phyloP scores from a whole-genome alignment of 2,329 filamentous ascomycete species.

The Fusarium sp. region DNA sequence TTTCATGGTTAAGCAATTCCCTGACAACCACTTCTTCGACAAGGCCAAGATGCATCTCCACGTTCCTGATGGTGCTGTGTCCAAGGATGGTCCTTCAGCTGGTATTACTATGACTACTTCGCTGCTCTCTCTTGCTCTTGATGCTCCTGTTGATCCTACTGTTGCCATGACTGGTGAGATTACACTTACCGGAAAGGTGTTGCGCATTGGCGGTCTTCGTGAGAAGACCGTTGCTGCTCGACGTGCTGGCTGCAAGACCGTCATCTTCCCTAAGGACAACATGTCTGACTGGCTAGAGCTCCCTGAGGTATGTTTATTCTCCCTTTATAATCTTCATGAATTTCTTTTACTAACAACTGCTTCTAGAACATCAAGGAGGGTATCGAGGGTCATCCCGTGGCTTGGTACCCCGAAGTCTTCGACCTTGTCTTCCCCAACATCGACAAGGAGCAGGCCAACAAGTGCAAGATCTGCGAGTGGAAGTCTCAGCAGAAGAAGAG shows the following conservation, averaged over 20 bases:
- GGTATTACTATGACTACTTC: slow-evolving; percentile 99
- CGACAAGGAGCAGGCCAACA: slow-evolving; percentile 78
- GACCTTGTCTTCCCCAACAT: slow-evolving; percentile 87
- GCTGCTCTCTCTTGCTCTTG: slow-evolving; percentile 84
- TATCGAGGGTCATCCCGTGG: slow-evolving; percentile 89
- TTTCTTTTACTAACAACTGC: slow-evolving; percentile 19
- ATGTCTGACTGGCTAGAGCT: slow-evolving; percentile 97
- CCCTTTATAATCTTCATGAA: background rate
- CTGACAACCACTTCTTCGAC: slow-evolving; percentile 94
- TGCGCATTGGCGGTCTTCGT: slow-evolving; percentile 91
- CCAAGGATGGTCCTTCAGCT: slow-evolving; percentile 92
- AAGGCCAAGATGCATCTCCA: slow-evolving; percentile 95
- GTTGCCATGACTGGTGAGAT: slow-evolving; percentile 98
- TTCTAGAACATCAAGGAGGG: slow-evolving; percentile 95
- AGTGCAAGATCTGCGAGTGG: slow-evolving; percentile 73
- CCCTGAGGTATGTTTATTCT: slow-evolving; percentile 79
- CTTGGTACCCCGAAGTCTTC: slow-evolving; percentile 96
- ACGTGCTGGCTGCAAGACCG: slow-evolving; percentile 89
- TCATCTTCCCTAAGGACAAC: slow-evolving; percentile 96
- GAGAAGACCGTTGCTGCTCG: slow-evolving; percentile 98
- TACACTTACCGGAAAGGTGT: slow-evolving; percentile 95
- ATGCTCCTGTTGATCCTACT: slow-evolving; percentile 81
- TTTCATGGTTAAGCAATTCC: slow-evolving; percentile 84
- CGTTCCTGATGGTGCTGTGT: slow-evolving; percentile 94
- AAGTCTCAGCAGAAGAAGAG: slow-evolving; percentile 61